Evolutionary conservation across 495 filamentous ascomycete genomes (phyloP).

Genomic region (Choiromyces venosus): DNA sequence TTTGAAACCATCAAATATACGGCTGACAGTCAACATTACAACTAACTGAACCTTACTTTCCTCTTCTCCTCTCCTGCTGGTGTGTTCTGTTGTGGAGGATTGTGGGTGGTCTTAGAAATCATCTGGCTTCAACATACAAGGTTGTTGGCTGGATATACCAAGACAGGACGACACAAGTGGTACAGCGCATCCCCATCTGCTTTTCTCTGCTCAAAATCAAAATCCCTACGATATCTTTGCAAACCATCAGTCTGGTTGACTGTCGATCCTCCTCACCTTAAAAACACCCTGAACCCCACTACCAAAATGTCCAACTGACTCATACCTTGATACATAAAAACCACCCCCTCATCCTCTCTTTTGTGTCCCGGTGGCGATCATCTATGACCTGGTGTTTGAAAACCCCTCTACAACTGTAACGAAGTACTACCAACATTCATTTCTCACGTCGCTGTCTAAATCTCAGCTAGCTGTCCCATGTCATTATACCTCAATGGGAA

Average conservation of each 20-base stretch:
- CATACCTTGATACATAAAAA: too few relatives aligned
- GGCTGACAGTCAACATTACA: conserved; percentile 34
- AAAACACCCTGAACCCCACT: conserved; percentile 23
- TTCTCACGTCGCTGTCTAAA: too few relatives aligned
- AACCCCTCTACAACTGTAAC: too few relatives aligned
- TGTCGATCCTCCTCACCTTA: conserved; percentile 19
- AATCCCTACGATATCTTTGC: conserved; percentile 28
- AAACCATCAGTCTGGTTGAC: conserved; percentile 21
- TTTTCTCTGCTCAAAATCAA: conserved; percentile 27
- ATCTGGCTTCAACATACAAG: too few relatives aligned
- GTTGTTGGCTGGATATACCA: conserved; percentile 32
- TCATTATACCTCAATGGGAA: too few relatives aligned
- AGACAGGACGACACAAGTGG: conserved; percentile 36
- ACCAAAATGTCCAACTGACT: conserved; percentile 14
- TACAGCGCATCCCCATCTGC: conserved; percentile 37
- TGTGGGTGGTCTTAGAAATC: conserved; percentile 35
- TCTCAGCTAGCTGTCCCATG: too few relatives aligned
- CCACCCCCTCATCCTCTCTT: too few relatives aligned
- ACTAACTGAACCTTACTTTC: conserved; percentile 27
- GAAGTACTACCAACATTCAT: conserved; percentile 36
- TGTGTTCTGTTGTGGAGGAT: conserved; percentile 34
- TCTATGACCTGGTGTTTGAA: too few relatives aligned
- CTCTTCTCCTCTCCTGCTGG: conserved; percentile 31
- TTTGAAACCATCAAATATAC: too few relatives aligned
- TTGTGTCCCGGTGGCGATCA: conserved; percentile 12